These are phyloP conservation scores for Kluyveromyces aestuarii DNA, from an alignment of 805 yeast species.

Conservation along the genomic window DNA sequence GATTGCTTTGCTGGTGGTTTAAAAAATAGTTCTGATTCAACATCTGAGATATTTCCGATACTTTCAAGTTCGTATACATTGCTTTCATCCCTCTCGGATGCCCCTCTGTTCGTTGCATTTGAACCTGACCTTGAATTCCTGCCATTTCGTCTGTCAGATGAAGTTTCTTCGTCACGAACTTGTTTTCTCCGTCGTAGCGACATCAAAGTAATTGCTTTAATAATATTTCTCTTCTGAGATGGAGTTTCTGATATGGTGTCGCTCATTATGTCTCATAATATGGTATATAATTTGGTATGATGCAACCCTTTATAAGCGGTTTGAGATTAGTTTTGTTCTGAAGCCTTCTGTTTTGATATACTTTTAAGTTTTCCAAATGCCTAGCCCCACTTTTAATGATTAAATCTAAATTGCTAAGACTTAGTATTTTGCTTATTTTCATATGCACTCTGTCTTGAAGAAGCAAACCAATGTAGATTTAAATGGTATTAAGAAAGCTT, in stretches of 20 bases:
- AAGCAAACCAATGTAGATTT: background rate
- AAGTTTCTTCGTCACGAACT: background rate
- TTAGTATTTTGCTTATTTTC: background rate
- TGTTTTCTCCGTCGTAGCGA: conserved; percentile 1
- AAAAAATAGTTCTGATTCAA: conserved; percentile 17
- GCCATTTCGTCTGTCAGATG: background rate
- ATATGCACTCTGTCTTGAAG: background rate
- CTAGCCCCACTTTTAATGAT: background rate
- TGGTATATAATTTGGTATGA: too few species aligned
- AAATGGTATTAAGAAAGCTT: too few species aligned
- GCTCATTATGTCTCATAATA: background rate
- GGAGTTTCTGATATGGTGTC: background rate
- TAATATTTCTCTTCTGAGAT: background rate
- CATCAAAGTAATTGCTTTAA: background rate
- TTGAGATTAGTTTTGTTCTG: background rate
- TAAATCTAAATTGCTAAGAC: background rate
- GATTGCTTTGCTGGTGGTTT: conserved; percentile 35
- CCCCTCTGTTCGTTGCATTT: background rate
- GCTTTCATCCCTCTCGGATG: background rate
- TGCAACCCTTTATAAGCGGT: too few species aligned
- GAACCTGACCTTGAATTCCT: background rate
- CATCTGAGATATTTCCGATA: conserved; percentile 5
- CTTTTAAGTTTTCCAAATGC: background rate
- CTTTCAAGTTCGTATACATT: background rate
- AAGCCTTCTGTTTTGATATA: background rate